These are phyloP conservation scores for Trichosporon ovoides DNA, from an alignment of 1,284 basidiomycete species.

Conservation along the genomic window DNA sequence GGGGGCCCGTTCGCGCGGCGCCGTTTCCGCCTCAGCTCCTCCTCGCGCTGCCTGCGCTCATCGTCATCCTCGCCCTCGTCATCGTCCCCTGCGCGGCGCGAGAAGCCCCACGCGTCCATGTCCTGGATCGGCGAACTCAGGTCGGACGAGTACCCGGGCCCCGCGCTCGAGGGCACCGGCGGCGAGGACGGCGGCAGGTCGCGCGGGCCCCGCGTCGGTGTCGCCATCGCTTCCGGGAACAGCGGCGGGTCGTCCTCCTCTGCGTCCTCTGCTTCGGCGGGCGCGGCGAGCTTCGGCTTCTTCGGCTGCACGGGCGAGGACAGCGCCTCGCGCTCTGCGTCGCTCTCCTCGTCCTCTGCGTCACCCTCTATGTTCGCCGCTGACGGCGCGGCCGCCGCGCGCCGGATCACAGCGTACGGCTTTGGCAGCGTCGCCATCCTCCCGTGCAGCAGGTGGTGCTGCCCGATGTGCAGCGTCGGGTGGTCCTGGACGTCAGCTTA, in stretches of 20 bases:
- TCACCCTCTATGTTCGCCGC: conserved; percentile 15
- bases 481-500: conserved; percentile 56
- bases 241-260: conserved; percentile 32
- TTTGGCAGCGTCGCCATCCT: conserved; percentile 69
- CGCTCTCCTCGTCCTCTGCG: conserved; percentile 21
- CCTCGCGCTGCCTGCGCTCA: conserved; percentile 20
- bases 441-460: conserved; percentile 79
- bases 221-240: conserved; percentile 22
- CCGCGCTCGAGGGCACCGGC: conserved; percentile 7
- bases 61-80: conserved; percentile 23
- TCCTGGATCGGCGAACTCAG: conserved; percentile 28
- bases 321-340: conserved; percentile 22
- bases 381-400: conserved; percentile 15
- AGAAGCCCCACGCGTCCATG: conserved; percentile 10
- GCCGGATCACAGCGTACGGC: conserved; percentile 62
- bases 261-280: conserved; percentile 15
- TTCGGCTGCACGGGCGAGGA: conserved; percentile 17
- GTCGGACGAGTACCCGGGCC: conserved; percentile 44
- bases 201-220: conserved; percentile 1
- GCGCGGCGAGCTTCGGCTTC: conserved; percentile 4
- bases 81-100: conserved; percentile 4
- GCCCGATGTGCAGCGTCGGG: conserved; percentile 70
- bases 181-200: conserved; percentile 17
- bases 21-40: conserved; percentile 14
- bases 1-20: conserved; percentile 13